Conservation (phyloP, 768 basidiomycete genomes). For the Kwoniella dendrophila region DNA sequence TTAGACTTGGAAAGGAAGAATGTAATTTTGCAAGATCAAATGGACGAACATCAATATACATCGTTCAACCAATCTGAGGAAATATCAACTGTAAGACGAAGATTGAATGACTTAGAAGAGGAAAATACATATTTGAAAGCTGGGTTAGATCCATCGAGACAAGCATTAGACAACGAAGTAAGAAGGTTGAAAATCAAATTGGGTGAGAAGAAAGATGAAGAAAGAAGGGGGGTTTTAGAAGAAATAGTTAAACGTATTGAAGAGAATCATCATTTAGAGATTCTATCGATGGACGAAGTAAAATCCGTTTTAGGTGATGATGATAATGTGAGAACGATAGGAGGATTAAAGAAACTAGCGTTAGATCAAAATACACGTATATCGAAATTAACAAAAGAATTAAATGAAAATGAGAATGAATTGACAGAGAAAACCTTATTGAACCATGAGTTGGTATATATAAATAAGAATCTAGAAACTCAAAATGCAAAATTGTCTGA, state of each 20-base stretch:
- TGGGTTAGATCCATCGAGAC: neutral
- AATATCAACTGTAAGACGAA: neutral
- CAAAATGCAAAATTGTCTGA: neutral
- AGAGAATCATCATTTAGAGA: neutral
- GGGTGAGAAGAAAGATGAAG: neutral
- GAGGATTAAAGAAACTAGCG: too few relatives aligned
- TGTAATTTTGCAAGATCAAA: neutral
- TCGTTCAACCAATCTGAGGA: constrained; percentile 2
- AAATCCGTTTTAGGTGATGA: too few relatives aligned
- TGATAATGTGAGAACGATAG: too few relatives aligned
- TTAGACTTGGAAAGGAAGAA: neutral
- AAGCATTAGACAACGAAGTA: neutral
- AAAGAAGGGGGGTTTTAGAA: neutral
- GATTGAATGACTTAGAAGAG: constrained; percentile 1
- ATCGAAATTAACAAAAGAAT: too few relatives aligned
- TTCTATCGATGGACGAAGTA: too few relatives aligned
- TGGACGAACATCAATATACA: neutral
- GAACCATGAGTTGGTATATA: constrained; percentile 7
- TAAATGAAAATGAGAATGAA: too few relatives aligned
- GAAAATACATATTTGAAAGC: neutral
- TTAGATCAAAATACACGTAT: too few relatives aligned
- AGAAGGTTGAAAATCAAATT: neutral
- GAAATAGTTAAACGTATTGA: neutral
- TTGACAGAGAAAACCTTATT: neutral
- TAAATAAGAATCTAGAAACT: neutral